Base-by-base conservation (phyloP, 176 grass and related monocot genomes). In the Leersia perrieri region DNA sequence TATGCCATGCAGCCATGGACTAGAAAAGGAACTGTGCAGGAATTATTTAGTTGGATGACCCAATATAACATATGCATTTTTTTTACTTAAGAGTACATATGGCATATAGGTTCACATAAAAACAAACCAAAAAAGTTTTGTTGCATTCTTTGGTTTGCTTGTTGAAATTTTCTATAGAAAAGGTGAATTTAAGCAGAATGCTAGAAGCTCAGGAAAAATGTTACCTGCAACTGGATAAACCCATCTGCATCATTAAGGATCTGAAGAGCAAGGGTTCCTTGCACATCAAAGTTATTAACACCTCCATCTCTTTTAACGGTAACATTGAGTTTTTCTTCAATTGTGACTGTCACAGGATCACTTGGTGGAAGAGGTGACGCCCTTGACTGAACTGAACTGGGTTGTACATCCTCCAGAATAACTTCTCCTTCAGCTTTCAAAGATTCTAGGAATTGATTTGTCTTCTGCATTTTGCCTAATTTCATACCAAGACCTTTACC, bases 391-490 rank as follows among this genome's bases (percentile, higher is more conserved):
- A 78, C 31, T 67, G 76, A 30, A 73, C 77, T 90, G 72, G 85
- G 45, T 77, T 91, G 92, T 45, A 77, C 92, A 85, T 95, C 93
- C 79, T 95, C 93, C 80, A 88, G 89, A 77, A 95, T 95, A 39
- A 92, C 85, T 69, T 95, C 93, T 83, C 93, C 93, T 90, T 92
- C 93, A 69, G 91, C 94, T 89, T 97, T 90, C 74, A 97, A 79
- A 49, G 91, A 94, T 78, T 97, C 89, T 8, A 97, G 83, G 73
- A 97, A 91, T 33, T 97, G 94, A 83, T 97, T 97, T 6, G 91
- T 88, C 74, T 85, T 93, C 61, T 97, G 88, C 28, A 70, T 89
- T 81, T 97, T 93, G 9, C 91, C 88, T 76, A 97, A 78, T 76
- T 97, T 86, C 94, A 97, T 97, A 79, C 94, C 91, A n/a, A 89